Conservation (phyloP, 2,329 filamentous ascomycete genomes). For the Pezicula carpinea region DNA sequence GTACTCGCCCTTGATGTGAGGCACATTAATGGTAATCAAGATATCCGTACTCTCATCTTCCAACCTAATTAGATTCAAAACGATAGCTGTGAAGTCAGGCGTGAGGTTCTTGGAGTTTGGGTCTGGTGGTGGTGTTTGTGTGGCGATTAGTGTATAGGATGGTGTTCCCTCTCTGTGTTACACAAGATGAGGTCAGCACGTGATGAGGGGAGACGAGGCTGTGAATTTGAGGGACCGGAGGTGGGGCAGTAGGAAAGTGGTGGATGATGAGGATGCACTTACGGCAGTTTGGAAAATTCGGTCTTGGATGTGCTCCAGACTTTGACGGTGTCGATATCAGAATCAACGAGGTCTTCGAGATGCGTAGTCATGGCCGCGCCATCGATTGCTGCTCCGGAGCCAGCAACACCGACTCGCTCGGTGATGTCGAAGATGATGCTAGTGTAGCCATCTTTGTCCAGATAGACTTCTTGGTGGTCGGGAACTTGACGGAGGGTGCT, state of each 20-base stretch:
- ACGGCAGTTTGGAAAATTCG: conserved; percentile 47
- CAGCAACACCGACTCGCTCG: conserved; percentile 63
- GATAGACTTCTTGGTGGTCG: conserved; percentile 88
- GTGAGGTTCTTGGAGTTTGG: conserved; percentile 30
- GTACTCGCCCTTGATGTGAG: conserved; percentile 72
- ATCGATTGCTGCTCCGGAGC: conserved; percentile 54
- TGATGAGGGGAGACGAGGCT: conserved; percentile 6
- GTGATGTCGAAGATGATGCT: conserved; percentile 89
- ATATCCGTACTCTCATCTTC: conserved; percentile 74
- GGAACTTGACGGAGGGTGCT: conserved; percentile 72
- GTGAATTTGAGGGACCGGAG: conserved; percentile 8
- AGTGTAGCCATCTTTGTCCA: conserved; percentile 78
- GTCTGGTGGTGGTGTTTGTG: conserved; percentile 43
- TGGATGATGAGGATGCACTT: conserved; percentile 5
- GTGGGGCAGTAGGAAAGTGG: not conserved
- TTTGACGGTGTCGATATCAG: conserved; percentile 57
- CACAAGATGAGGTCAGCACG: conserved; percentile 3
- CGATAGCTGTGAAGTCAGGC: conserved; percentile 64
- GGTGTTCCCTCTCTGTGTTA: conserved; percentile 44
- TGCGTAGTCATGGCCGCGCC: conserved; percentile 66
- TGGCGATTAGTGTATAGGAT: conserved; percentile 66
- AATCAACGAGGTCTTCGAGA: conserved; percentile 64
- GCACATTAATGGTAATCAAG: conserved; percentile 82
- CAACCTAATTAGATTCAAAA: conserved; percentile 73
- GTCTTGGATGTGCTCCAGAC: conserved; percentile 63